phyloP scores from a whole-genome alignment of 208 protist species.

The Trypanosomatidae sp. region DNA sequence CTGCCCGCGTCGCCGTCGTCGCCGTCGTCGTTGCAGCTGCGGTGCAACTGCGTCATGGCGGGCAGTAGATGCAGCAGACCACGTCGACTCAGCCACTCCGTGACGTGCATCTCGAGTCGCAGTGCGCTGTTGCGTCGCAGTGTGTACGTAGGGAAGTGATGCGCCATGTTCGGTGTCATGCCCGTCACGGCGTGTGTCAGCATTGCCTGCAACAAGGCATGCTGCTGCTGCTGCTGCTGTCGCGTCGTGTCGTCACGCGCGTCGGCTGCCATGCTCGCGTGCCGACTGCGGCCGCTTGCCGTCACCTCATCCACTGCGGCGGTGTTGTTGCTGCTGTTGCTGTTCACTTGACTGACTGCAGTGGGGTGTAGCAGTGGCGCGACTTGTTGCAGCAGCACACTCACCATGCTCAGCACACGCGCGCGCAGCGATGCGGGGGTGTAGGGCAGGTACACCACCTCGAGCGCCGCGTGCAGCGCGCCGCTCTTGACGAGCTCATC shows the following conservation, averaged over 20 bases:
- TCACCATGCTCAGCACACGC: constrained; percentile 64
- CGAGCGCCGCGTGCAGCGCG: constrained; percentile 49
- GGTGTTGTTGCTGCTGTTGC: no score
- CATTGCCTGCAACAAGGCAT: not conserved
- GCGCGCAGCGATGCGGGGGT: constrained; percentile 47
- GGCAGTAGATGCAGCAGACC: constrained; percentile 60
- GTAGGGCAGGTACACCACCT: constrained; percentile 56
- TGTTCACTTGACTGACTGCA: not conserved
- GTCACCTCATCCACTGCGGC: constrained; percentile 3
- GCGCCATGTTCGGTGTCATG: no score
- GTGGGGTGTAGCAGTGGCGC: constrained; percentile 31
- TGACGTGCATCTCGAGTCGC: no score
- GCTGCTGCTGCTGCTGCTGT: not conserved
- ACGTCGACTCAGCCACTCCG: constrained; percentile 72
- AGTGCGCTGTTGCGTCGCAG: no score
- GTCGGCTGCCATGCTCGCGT: no score
- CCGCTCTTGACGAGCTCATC: constrained; percentile 60
- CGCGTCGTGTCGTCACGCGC: no score
- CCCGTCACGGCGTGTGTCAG: no score
- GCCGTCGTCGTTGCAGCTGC: constrained; percentile 22
- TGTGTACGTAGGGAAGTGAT: no score
- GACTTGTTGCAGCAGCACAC: constrained; percentile 79
- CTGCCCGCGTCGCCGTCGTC: constrained; percentile 5
- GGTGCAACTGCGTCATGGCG: constrained; percentile 45
- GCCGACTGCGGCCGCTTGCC: constrained; percentile 32